phyloP scores from a whole-genome alignment of 2,329 filamentous ascomycete species.

The Cladosporium phlei region DNA sequence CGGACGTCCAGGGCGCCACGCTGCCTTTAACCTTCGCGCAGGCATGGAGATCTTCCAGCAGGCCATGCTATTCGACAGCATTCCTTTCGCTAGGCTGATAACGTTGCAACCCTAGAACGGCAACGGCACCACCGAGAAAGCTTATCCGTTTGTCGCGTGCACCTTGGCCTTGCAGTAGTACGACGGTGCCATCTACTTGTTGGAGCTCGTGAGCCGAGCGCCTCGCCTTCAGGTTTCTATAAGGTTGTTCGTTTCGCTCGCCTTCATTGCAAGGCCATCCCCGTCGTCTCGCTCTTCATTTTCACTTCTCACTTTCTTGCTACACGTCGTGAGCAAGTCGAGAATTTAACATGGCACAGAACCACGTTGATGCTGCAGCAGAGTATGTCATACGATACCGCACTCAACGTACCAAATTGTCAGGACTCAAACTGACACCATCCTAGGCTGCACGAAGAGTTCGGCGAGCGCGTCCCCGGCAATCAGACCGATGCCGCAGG shows the following conservation, averaged over 20 bases:
- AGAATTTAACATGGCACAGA: slow-evolving; percentile 19
- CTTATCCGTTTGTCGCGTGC: slow-evolving; percentile 10
- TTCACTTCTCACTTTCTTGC: background rate
- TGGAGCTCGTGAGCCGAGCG: background rate
- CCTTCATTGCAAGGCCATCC: too few species aligned
- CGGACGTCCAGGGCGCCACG: background rate
- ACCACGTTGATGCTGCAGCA: slow-evolving; percentile 26
- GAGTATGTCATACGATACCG: slow-evolving; percentile 15
- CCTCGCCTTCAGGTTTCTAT: background rate
- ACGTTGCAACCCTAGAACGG: slow-evolving; percentile 11
- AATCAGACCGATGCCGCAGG: slow-evolving; percentile 11
- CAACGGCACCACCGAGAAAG: slow-evolving; percentile 1
- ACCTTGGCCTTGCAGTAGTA: slow-evolving; percentile 1
- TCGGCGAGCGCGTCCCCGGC: slow-evolving; percentile 19
- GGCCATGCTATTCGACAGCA: background rate
- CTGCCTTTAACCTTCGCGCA: background rate
- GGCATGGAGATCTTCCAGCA: background rate
- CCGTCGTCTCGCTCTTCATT: too few species aligned
- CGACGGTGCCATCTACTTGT: slow-evolving; percentile 10
- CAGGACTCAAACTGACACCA: slow-evolving; percentile 1
- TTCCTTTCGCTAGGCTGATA: slow-evolving; percentile 9
- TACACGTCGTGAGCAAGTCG: background rate
- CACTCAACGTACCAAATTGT: background rate
- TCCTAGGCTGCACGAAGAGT: slow-evolving; percentile 20
- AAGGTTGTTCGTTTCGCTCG: background rate